Evolutionary conservation across 139 green algal genomes (phyloP), one percentile per base, ranked within the genome.

Genomic region (Zygnema cylindricum): DNA sequence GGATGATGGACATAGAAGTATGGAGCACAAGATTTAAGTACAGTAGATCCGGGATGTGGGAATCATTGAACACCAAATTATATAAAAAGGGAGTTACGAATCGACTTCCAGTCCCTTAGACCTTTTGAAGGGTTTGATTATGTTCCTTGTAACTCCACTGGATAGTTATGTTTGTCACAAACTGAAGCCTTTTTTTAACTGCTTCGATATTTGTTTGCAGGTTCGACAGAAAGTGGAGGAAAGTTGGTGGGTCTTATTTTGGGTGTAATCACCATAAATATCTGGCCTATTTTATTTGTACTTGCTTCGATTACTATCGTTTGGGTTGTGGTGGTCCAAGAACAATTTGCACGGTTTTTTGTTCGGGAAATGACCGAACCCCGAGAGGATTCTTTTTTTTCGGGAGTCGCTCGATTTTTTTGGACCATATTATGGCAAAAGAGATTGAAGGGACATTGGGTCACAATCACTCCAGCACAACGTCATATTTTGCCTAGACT

Each of bases 341-440:
- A 77, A 69, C 81, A 86, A 69, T 40, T 77, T 69, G 81, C 81
- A 1, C 1, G 81, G 1, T 86, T 86, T 54, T 86, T 86, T n/a
- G 81, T 86, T 43, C 81, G 81, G 1, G 81, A 86, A 69, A 86
- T 86, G 81, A 86, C 81, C 32, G 81, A 86, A 69, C 41, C 41
- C 23, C 81, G 81, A 39, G 77, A 78, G 49, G 30, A 78, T 2
- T 33, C 23, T 30, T 78, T 40, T 2, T 35, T 87, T 16, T 30
- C 81, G 0, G 30, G 57, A 1, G 41, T 87, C n/a, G 81, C 42
- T 32, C 81, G 81, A 39, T 11, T 33, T 40, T 87, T 87, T 69
- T 87, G 81, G 81, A 41, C 25, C 23, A 16, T 40, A n/a, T 32
- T 87, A 33, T 30, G 43, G 0, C 81, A 87, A 69, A 87, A 87